These are phyloP conservation scores for Cardamine chenopodiifolia DNA, from an alignment of 345 rosid species.

Conservation along the genomic window DNA sequence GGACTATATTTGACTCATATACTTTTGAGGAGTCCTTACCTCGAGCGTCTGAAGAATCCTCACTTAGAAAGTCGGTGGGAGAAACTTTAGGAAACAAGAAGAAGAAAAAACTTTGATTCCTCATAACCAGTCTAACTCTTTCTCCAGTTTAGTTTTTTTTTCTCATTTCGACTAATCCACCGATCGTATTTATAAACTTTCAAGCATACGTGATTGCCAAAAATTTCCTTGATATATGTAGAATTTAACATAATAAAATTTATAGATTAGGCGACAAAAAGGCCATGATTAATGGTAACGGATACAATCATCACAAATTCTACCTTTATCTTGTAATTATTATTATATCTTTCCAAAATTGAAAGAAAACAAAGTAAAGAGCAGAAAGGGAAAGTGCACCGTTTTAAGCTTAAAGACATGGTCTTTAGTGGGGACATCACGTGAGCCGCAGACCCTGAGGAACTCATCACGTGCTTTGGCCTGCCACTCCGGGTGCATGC, in stretches of 20 bases:
- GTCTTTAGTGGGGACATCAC: constrained; percentile 72
- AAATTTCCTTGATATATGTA: background rate
- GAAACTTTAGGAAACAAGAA: no score
- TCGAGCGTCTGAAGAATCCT: no score
- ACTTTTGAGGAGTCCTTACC: no score
- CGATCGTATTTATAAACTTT: no score
- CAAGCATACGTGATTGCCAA: no score
- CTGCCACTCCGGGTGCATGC: constrained; percentile 92
- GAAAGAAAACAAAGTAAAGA: constrained; percentile 4
- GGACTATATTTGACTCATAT: no score
- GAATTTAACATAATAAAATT: constrained; percentile 10
- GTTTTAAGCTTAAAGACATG: constrained; percentile 75
- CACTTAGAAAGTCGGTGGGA: no score
- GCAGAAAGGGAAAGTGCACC: constrained; percentile 45
- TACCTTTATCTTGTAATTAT: background rate
- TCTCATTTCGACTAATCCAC: no score
- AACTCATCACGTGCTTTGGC: constrained; percentile 83
- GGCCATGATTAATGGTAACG: constrained; percentile 30
- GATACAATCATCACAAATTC: constrained; percentile 2
- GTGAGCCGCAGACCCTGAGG: constrained; percentile 72
- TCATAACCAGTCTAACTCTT: no score
- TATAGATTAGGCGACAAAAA: constrained; percentile 29
- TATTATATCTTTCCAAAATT: background rate
- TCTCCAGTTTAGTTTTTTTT: no score
- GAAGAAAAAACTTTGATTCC: no score